Base-by-base conservation (phyloP, 129 eudicot genomes). In the Lonicera japonica region DNA sequence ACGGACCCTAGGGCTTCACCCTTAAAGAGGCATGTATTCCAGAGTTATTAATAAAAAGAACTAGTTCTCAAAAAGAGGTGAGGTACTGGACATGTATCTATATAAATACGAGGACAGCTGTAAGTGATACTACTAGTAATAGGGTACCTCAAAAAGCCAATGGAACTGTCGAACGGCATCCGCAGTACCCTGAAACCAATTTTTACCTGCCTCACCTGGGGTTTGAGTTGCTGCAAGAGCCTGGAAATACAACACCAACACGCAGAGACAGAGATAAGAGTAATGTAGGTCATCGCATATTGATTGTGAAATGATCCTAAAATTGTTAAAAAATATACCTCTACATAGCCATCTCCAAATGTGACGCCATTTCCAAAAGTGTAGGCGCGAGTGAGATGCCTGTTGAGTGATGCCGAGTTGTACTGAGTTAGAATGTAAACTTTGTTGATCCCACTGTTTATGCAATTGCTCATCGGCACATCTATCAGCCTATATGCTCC, bases 401-500 rank as follows among this genome's bases (percentile, higher is more conserved):
- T 73, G 65, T 92, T 92, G 21, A 92, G 99, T 20, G 99, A 92
- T 46, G 95, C 81, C 1, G 99, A 92, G 63, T 92, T 92, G 84
- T 64, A 92, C 78, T 92, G 99, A 51, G 99, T 92, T 48, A 92
- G 84, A 57, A 92, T 88, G 71, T 92, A 92, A 7, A 92, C 86
- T 69, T 92, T 92, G 65, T 87, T 85, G 77, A 92, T 77, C 63
- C 96, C 96, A 52, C 99, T 92, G 66, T 92, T 92, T 63, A 92
- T 87, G 63, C 99, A 92, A 77, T 92, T 92, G 74, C 99, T 92
- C 96, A 92, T 88, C 6, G 99, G 99, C 39, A 92, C 96, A 68
- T 92, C 99, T 40, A 92, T 88, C 53, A 92, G 72, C 76, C 99
- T 75, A 56, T 92, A 92, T 9, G 96, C 95, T 69, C 96, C 99